A percentile compares a stretch with the other conserved stretches of the same genome.
phyloP scores from a whole-genome alignment of 306 rosid genomes.

The Dalbergia oliveri region DNA sequence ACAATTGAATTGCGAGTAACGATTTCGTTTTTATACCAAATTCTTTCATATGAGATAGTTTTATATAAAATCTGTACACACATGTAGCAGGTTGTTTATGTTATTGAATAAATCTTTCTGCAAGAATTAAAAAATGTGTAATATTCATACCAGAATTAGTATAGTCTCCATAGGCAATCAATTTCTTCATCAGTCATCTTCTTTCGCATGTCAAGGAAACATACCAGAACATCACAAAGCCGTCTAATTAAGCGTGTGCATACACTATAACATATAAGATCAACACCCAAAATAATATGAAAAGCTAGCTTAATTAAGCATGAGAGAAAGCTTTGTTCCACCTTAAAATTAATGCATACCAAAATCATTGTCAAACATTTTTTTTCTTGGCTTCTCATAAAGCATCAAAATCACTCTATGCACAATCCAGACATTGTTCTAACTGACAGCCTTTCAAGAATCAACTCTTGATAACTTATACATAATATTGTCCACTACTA shows the following conservation, averaged over 20 bases:
- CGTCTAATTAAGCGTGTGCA: neutral
- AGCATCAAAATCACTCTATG: slow-evolving; percentile 6
- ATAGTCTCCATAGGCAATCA: neutral
- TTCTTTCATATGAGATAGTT: neutral
- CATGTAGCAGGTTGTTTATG: neutral
- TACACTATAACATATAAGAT: neutral
- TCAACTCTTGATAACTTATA: neutral
- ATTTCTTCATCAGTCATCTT: neutral
- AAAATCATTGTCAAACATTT: neutral
- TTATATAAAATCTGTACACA: neutral
- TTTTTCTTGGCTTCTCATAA: neutral
- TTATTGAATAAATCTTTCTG: neutral
- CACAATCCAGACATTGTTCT: neutral
- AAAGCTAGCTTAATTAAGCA: neutral
- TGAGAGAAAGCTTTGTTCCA: neutral
- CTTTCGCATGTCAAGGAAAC: neutral
- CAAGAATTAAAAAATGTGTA: neutral
- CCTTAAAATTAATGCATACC: neutral
- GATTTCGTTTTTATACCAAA: neutral
- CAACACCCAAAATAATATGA: neutral
- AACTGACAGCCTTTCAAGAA: neutral
- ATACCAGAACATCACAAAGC: neutral
- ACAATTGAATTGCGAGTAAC: neutral
- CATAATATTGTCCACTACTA: neutral
- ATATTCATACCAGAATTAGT: neutral